Percentiles rank a stretch among this genome's conserved stretches.
Evolutionary conservation across 441 rosid genomes (phyloP).

Genomic region (Corymbia citriodora): DNA sequence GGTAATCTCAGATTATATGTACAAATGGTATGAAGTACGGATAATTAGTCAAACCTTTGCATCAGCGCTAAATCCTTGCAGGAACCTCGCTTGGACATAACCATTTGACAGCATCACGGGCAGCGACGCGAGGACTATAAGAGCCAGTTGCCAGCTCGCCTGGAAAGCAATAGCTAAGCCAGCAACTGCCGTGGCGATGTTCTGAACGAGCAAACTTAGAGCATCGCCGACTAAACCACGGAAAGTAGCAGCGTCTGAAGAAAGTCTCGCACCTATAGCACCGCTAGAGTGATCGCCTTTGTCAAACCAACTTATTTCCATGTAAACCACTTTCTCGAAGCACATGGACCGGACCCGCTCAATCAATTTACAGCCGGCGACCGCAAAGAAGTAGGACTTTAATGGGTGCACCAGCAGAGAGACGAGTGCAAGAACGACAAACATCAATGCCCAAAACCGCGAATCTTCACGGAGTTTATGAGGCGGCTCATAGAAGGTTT

Average conservation of each 20-base stretch:
- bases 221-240: neutral
- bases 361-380: neutral
- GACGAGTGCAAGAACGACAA: neutral
- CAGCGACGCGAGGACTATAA: neutral
- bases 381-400: neutral
- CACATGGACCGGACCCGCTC: neutral
- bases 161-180: neutral
- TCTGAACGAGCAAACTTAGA: neutral
- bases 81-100: neutral
- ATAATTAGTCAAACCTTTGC: neutral
- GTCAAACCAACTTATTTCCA: neutral
- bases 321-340: neutral
- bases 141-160: neutral
- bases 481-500: slow-evolving; percentile 1
- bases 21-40: neutral
- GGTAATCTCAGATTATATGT: neutral
- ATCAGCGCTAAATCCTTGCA: neutral
- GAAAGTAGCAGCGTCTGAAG: neutral
- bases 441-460: neutral
- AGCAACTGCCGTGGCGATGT: neutral
- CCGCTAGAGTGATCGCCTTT: neutral
- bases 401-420: neutral
- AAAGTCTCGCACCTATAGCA: neutral
- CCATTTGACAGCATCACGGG: neutral
- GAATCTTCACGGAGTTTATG: neutral